Evolutionary conservation across 2,329 filamentous ascomycete species (phyloP), one percentile per base, ranked within the genome.

Genomic region (Cercospora beticola): DNA sequence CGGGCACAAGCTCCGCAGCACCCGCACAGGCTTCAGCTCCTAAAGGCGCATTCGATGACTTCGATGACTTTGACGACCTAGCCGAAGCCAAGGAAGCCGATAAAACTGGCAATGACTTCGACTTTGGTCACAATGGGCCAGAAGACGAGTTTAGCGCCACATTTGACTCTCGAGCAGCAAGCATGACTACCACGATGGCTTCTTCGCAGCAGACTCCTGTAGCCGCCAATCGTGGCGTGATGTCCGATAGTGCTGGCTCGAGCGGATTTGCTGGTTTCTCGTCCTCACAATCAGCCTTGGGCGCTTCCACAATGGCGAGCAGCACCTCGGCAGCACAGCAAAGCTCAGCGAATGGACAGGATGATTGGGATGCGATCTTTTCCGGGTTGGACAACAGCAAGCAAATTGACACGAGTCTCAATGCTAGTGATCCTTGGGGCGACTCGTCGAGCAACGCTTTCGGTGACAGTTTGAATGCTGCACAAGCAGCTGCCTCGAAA

Each of bases 321-420:
- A 70, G 70, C 26, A 67, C 49, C 4, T 66, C 65, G 43, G 75
- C 71, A 62, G 70, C 71, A 56, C 81, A 65, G 78, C 83, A 64
- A 77, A 79, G 57, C 78, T 81, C 68, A 77, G 79, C 59, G 77
- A 77, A 79, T 26, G 77, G 80, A 1, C 79, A 82, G 36, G 91
- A 96, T 74, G 94, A 98, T 79, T 98, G 95, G 95, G 94, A 98
- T 76, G 91, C 93, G 46, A 92, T 98, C 65, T 98, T 98, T 81
- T 91, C 92, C 1, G 90, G 90, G 28, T 83, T 97, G 7, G 91
- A 94, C 74, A 86, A 70, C 66, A 74, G 71, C n/a, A 77, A 76
- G 49, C 68, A 69, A 10, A 66, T 77, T 12, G 76, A 72, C 74
- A 79, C 68, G 16, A 74, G 72, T 4, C 67, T 77, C 30, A 58